A percentile compares a stretch with the other conserved stretches of the same genome.
phyloP scores from a whole-genome alignment of 2,329 filamentous ascomycete species.

The Fusarium guadeloupense region DNA sequence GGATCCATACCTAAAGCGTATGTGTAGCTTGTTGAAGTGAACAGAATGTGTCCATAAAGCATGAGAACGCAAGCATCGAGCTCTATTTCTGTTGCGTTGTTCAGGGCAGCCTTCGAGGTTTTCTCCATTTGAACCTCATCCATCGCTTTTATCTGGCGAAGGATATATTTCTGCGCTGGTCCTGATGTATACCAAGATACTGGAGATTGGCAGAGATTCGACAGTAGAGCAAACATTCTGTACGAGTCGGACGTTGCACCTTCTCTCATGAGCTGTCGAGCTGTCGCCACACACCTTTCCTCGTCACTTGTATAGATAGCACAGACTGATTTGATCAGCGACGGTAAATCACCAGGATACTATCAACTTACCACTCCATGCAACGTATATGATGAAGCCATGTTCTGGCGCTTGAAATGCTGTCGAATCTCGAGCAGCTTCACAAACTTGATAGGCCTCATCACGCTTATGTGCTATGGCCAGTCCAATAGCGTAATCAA shows the following conservation, averaged over 20 bases:
- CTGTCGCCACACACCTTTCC: conserved; percentile 75
- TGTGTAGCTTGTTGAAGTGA: conserved; percentile 82
- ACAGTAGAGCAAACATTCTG: conserved; percentile 82
- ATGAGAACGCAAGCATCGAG: conserved; percentile 85
- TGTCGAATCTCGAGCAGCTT: conserved; percentile 80
- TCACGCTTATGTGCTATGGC: conserved; percentile 72
- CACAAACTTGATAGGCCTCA: conserved; percentile 82
- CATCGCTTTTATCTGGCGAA: conserved; percentile 90
- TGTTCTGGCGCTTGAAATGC: conserved; percentile 79
- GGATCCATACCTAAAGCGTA: conserved; percentile 75
- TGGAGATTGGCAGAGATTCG: conserved; percentile 77
- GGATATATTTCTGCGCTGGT: conserved; percentile 87
- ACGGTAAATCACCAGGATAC: not conserved
- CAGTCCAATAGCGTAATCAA: conserved; percentile 83
- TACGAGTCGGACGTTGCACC: conserved; percentile 85
- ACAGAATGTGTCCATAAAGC: conserved; percentile 90
- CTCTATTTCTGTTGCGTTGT: conserved; percentile 11
- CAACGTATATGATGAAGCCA: conserved; percentile 77
- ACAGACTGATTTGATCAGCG: conserved; percentile 66
- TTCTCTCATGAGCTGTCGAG: conserved; percentile 85
- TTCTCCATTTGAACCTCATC: conserved; percentile 66
- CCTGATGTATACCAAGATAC: conserved; percentile 81
- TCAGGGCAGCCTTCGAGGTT: conserved; percentile 19
- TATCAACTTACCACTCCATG: conserved; percentile 71
- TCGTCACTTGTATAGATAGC: conserved; percentile 84